Base-by-base conservation (phyloP, 371 early-diverging fungal species). In the Actinomucor elegans region DNA sequence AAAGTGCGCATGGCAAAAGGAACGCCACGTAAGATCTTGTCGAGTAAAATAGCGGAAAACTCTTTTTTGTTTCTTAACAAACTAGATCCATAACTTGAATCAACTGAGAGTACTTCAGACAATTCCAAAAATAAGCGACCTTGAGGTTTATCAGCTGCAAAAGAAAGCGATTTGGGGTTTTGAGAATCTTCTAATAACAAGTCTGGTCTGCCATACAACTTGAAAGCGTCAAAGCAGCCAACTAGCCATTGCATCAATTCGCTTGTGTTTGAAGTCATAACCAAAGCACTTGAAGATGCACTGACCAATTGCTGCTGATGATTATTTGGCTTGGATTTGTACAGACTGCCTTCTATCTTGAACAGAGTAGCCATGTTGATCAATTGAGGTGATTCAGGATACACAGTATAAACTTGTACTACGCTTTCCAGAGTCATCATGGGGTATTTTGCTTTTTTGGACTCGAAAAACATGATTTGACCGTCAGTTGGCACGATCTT, bases 391-490 rank as follows among this genome's bases (percentile, higher is more conserved):
- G 72, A 64, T 44, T 77, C 77, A 27, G 91, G 92, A 59, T 87
- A 92, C 35, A 90, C 74, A 5, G 88, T 85, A 45, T 92, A 90
- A 4, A 82, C 87, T 50, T 85, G 85, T 45, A 77, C 77, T 34
- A 85, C 81, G 48, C 84, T 77, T 48, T 71, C 67, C 49, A 88
- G 57, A 10, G 73, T 73, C 55, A 83, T 68, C 27, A 79, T 61
- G 2, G 86, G 85, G n/a, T 62, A 59, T 59, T 81, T 86, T 35
- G 82, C 60, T 55, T 80, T 83, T 59, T 77, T 79, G 46, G 69
- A 67, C 32, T 80, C 80, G 43, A 74, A 85, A 52, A 88, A 84
- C 49, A 75, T 65, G 42, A 84, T 64, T 29, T 80, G 81, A 17
- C 80, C 86, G 18, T 71, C 66, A 9, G 79, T 66, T 3, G 73